A percentile compares a stretch with the other conserved stretches of the same genome.
Evolutionary conservation across 2,329 filamentous ascomycete species (phyloP).

Genomic region (Exophiala sp.): DNA sequence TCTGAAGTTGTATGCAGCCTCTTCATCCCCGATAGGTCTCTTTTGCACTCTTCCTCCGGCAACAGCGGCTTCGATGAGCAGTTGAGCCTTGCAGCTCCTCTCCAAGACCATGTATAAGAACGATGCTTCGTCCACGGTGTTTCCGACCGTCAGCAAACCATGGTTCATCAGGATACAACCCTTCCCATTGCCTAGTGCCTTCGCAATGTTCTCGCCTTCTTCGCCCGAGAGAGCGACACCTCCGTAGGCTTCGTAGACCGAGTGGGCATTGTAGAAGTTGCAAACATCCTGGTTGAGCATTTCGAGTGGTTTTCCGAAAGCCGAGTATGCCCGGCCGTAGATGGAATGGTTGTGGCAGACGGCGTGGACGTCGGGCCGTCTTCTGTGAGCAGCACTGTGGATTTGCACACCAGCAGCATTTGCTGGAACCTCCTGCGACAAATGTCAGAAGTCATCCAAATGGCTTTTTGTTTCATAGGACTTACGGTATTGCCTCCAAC

Average conservation of each 20-base stretch:
- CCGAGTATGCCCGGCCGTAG: constrained; percentile 47
- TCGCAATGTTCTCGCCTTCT: constrained; percentile 62
- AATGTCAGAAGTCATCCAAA: background rate
- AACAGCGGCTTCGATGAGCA: constrained; percentile 64
- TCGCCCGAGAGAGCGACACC: constrained; percentile 59
- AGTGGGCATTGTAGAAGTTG: constrained; percentile 50
- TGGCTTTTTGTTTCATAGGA: background rate
- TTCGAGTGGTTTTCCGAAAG: constrained; percentile 44
- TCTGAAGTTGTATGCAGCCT: constrained; percentile 17
- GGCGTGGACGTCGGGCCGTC: constrained; percentile 52
- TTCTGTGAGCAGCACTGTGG: constrained; percentile 43
- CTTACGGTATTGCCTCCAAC: constrained; percentile 55
- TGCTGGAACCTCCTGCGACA: background rate
- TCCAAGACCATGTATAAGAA: constrained; percentile 68
- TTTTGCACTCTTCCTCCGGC: constrained; percentile 45
- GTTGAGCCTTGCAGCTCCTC: constrained; percentile 64
- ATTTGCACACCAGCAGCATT: constrained; percentile 47
- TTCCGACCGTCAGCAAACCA: constrained; percentile 58
- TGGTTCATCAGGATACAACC: constrained; percentile 33
- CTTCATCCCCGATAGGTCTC: constrained; percentile 49
- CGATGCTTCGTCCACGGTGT: constrained; percentile 70
- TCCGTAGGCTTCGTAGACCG: constrained; percentile 62
- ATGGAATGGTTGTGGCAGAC: constrained; percentile 40
- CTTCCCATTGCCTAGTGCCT: constrained; percentile 27
- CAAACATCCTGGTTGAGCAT: constrained; percentile 48